phyloP scores from a whole-genome alignment of 345 rosid genomes.

The Gossypium anomalum region DNA sequence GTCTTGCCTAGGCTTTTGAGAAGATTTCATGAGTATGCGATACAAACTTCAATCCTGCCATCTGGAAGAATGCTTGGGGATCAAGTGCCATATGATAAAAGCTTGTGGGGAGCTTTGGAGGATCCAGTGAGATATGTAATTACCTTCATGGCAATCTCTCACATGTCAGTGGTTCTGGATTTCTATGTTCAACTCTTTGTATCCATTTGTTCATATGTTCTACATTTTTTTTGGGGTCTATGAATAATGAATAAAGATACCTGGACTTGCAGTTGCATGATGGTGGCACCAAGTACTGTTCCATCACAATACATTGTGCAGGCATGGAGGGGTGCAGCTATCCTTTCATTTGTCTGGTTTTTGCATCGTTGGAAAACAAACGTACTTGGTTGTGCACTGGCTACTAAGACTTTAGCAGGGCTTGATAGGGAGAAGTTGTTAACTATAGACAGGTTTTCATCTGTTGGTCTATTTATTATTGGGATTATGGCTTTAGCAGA shows the following conservation, averaged over 20 bases:
- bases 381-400: conserved; percentile 50
- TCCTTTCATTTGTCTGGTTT: conserved; percentile 85
- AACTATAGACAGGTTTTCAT: conserved; percentile 73
- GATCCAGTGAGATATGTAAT: conserved; percentile 76
- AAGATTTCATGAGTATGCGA: conserved; percentile 60
- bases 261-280: conserved; percentile 48
- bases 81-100: conserved; percentile 67
- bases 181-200: neutral
- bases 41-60: conserved; percentile 47
- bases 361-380: conserved; percentile 81
- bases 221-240: neutral
- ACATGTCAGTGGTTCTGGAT: conserved; percentile 48
- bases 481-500: conserved; percentile 86
- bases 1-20: conserved; percentile 80
- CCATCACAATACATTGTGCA: conserved; percentile 67
- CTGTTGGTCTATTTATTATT: conserved; percentile 71
- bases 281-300: conserved; percentile 86
- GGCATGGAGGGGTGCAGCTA: conserved; percentile 67
- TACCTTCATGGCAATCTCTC: conserved; percentile 76
- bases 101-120: conserved; percentile 88
- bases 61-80: conserved; percentile 32
- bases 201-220: neutral
- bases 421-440: conserved; percentile 59
- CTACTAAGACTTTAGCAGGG: conserved; percentile 37
- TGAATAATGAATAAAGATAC: neutral